Evolutionary conservation across 2,329 filamentous ascomycete genomes (phyloP).

Genomic region (Xylariaceae sp.): DNA sequence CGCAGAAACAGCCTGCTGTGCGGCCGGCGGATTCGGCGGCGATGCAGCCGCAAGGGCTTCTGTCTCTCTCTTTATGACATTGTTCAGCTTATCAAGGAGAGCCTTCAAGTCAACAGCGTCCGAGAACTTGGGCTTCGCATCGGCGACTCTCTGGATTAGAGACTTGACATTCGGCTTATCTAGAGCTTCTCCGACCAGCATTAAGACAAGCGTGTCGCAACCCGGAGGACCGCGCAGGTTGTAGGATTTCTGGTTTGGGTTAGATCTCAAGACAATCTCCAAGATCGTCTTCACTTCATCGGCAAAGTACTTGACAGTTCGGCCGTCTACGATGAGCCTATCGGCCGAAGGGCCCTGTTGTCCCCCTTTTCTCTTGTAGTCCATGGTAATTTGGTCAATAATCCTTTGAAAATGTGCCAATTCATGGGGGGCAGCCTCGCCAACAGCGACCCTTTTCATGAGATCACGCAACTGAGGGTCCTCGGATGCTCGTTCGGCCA

Average conservation of each 20-base stretch:
- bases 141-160: slow-evolving; percentile 51
- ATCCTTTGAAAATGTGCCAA: slow-evolving; percentile 72
- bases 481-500: slow-evolving; percentile 69
- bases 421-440: slow-evolving; percentile 65
- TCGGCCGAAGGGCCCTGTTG: slow-evolving; percentile 51
- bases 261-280: slow-evolving; percentile 54
- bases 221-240: slow-evolving; percentile 49
- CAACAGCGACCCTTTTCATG: slow-evolving; percentile 78
- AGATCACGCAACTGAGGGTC: slow-evolving; percentile 68
- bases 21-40: slow-evolving; percentile 1
- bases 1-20: slow-evolving; percentile 27
- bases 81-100: slow-evolving; percentile 45
- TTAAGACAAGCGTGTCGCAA: slow-evolving; percentile 52
- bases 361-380: slow-evolving; percentile 49
- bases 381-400: slow-evolving; percentile 68
- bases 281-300: slow-evolving; percentile 53
- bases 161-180: slow-evolving; percentile 46
- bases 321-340: slow-evolving; percentile 48
- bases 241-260: slow-evolving; percentile 50
- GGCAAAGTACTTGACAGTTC: slow-evolving; percentile 55
- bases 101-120: slow-evolving; percentile 52
- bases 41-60: slow-evolving; percentile 18
- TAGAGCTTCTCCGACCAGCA: slow-evolving; percentile 52
- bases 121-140: slow-evolving; percentile 44
- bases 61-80: slow-evolving; percentile 37